phyloP scores from a whole-genome alignment of 495 filamentous ascomycete genomes.

The Saxophila tyrrhenica region DNA sequence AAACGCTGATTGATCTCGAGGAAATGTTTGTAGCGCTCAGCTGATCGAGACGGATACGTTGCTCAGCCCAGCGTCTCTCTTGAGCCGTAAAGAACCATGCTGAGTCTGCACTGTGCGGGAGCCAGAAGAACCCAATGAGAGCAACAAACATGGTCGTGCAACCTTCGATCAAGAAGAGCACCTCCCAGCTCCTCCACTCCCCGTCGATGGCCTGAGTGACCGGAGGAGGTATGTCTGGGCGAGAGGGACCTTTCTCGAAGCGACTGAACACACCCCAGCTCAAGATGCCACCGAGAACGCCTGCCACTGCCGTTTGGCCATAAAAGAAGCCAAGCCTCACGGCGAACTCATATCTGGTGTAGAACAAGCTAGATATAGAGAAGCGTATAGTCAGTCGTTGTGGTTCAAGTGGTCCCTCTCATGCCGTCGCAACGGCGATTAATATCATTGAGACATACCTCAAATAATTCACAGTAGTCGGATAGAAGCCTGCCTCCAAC shows the following conservation, averaged over 20 bases:
- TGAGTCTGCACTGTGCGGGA: slow-evolving; percentile 37
- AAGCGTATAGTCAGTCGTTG: no score
- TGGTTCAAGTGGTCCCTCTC: no score
- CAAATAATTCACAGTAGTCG: slow-evolving; percentile 42
- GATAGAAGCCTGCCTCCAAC: slow-evolving; percentile 43
- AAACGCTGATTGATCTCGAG: no score
- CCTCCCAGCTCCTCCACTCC: slow-evolving; percentile 39
- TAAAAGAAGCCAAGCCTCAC: slow-evolving; percentile 43
- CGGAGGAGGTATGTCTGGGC: slow-evolving; percentile 7
- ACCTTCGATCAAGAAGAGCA: slow-evolving; percentile 48
- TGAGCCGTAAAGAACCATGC: slow-evolving; percentile 44
- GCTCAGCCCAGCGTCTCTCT: slow-evolving; percentile 36
- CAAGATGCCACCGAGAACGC: slow-evolving; percentile 42
- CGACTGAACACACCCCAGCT: slow-evolving; percentile 33
- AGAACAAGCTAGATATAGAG: no score
- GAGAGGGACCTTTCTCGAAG: slow-evolving; percentile 14
- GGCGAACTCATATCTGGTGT: slow-evolving; percentile 44
- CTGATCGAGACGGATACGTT: slow-evolving; percentile 25
- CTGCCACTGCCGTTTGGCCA: slow-evolving; percentile 46
- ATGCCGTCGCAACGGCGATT: no score
- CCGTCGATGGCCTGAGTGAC: neutral
- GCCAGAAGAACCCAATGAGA: slow-evolving; percentile 37
- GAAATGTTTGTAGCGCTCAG: neutral
- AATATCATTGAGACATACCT: no score
- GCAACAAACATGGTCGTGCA: slow-evolving; percentile 38